A percentile compares a stretch with the other conserved stretches of the same genome.
These are phyloP conservation scores for Panicum virgatum DNA, from an alignment of 202 grass and related monocot species.

Conservation along the genomic window DNA sequence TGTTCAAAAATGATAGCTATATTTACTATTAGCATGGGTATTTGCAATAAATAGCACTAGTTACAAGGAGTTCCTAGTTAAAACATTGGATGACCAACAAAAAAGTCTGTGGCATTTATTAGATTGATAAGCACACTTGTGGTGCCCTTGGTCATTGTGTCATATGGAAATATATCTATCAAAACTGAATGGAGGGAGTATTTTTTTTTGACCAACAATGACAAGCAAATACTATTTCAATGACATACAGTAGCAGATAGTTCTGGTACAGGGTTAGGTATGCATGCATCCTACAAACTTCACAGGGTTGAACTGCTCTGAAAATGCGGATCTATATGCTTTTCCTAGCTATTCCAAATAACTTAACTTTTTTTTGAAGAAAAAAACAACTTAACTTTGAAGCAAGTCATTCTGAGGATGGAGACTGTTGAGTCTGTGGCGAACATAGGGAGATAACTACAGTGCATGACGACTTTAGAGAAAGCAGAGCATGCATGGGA, in stretches of 20 bases:
- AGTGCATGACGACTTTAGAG: not conserved
- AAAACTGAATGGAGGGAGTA: too few species aligned
- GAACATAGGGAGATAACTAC: not conserved
- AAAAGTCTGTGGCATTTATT: too few species aligned
- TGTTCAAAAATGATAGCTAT: too few species aligned
- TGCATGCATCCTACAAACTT: too few species aligned
- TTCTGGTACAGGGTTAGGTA: not conserved
- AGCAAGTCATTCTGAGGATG: not conserved
- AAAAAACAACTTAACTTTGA: not conserved
- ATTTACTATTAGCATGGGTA: too few species aligned
- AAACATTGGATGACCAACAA: too few species aligned
- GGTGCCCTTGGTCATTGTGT: too few species aligned
- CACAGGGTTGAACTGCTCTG: not conserved
- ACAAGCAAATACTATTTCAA: not conserved
- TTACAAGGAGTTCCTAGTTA: too few species aligned
- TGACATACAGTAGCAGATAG: not conserved
- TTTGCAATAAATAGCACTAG: too few species aligned
- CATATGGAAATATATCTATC: too few species aligned
- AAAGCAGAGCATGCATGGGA: not conserved
- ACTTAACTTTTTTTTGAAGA: too few species aligned
- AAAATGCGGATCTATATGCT: not conserved
- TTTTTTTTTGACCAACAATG: not conserved
- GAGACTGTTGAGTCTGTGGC: slow-evolving; percentile 5
- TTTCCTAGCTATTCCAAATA: not conserved
- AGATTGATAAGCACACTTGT: too few species aligned